Evolutionary conservation across 2,329 filamentous ascomycete species (phyloP), one percentile per base, ranked within the genome.

Genomic region (Pseudogymnoascus sp.): DNA sequence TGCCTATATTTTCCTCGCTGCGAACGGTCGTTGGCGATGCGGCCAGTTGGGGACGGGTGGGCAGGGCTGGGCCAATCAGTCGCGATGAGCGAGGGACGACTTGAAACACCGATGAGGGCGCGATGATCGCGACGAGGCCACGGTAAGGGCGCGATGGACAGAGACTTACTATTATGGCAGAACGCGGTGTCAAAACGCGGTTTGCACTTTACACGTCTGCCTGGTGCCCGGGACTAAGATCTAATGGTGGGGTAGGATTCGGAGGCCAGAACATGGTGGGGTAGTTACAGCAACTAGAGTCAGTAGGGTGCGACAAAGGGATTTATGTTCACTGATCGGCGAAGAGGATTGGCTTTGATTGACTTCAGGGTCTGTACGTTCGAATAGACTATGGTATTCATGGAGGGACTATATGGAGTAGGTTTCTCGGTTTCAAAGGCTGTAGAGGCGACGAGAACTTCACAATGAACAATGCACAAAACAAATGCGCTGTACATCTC

Each of bases 1-100:
- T 54, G 47, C 47, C 47, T 31, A n/a, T 54, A 34, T 54, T 54
- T 54, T 34, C 47, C n/a, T 18, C n/a, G 47, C 47, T 54, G 47
- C 47, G 47, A 54, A 34, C 47, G 47, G 47, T 54, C 26, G 47
- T 34, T 54, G 47, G 47, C 47, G 26, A 54, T 34, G 47, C 26
- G 47, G 47, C 47, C 47, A 54, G 47, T 54, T 54, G 26, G n/a
- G n/a, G 26, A 54, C 26, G n/a, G 47, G 47, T 54, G 26, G 47
- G 47, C 47, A 54, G 4, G 47, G 47, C 47, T 54, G 47, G 47
- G 47, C 47, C 47, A 54, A 54, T 54, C 47, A 54, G n/a, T 54
- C n/a, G 47, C 47, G n/a, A 34, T 12, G 5, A 5, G 47, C n/a
- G 47, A 54, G 47, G 47, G 26, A 54, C 34, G 47, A 54, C 26